Evolutionary conservation across 139 green algal species (phyloP).

Genomic region (Pleodorina starrii): DNA sequence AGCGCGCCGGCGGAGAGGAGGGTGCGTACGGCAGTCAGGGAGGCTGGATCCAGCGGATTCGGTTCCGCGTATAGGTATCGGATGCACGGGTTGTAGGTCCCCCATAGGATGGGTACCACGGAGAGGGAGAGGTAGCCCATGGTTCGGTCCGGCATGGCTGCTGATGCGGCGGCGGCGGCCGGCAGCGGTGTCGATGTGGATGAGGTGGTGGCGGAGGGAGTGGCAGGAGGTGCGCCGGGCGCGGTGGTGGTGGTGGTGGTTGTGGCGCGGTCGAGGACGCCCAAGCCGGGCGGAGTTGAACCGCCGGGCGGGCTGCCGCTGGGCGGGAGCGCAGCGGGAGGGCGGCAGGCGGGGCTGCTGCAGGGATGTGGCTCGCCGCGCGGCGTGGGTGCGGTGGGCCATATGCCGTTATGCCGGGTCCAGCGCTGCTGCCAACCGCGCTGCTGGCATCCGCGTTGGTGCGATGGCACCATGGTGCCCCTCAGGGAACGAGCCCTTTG

Average conservation of each 20-base stretch:
- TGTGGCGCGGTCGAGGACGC: not conserved
- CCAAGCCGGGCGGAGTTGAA: not conserved
- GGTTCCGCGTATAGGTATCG: constrained; percentile 40
- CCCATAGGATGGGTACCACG: constrained; percentile 28
- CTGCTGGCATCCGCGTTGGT: not conserved
- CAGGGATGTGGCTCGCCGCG: not conserved
- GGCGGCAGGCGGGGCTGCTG: not conserved
- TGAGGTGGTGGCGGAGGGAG: not conserved
- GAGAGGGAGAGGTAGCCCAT: not conserved
- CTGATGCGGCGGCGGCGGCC: not conserved
- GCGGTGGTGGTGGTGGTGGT: not conserved
- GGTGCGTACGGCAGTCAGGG: constrained; percentile 58
- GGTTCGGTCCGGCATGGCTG: not conserved
- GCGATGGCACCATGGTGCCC: not conserved
- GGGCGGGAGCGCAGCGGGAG: not conserved
- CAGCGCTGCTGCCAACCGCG: not conserved
- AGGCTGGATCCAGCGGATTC: constrained; percentile 42
- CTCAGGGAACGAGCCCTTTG: too few species aligned
- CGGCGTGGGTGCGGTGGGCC: not conserved
- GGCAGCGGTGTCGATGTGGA: not conserved
- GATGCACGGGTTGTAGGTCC: constrained; percentile 46
- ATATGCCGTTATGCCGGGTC: not conserved
- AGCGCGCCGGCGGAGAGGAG: constrained; percentile 37
- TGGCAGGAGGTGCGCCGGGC: not conserved
- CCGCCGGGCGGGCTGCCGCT: not conserved